These are phyloP conservation scores for Boletus vermiculosoides DNA, from an alignment of 768 basidiomycete species.

Conservation along the genomic window DNA sequence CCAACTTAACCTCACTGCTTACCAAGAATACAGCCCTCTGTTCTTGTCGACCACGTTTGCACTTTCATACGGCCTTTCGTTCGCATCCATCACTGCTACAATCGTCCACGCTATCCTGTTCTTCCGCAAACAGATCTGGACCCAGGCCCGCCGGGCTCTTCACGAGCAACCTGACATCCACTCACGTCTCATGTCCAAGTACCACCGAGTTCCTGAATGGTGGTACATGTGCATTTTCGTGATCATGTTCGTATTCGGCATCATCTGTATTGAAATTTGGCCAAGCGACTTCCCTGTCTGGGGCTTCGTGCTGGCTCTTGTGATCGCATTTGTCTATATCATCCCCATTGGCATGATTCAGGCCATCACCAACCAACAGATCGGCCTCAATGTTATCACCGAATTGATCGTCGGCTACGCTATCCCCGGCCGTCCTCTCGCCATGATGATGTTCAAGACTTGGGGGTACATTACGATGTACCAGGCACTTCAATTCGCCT, in stretches of 20 bases:
- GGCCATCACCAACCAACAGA: conserved; percentile 77
- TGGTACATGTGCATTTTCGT: conserved; percentile 49
- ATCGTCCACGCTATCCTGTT: conserved; percentile 44
- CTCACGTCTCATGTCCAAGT: conserved; percentile 55
- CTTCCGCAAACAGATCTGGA: conserved; percentile 58
- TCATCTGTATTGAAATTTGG: conserved; percentile 62
- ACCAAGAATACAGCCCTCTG: conserved; percentile 39
- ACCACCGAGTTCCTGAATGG: conserved; percentile 60
- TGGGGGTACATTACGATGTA: conserved; percentile 68
- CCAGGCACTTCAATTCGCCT: conserved; percentile 65
- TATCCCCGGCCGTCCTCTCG: conserved; percentile 63
- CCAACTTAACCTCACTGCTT: conserved; percentile 33
- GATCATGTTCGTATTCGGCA: conserved; percentile 58
- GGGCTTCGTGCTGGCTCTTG: conserved; percentile 42
- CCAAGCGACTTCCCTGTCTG: conserved; percentile 48
- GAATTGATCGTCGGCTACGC: conserved; percentile 66
- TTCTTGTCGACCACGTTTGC: conserved; percentile 51
- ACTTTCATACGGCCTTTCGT: conserved; percentile 49
- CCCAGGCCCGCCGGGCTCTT: conserved; percentile 49
- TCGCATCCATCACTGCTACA: conserved; percentile 43
- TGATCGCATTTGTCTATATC: conserved; percentile 58
- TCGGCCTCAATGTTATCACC: conserved; percentile 67
- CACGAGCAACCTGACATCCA: conserved; percentile 62
- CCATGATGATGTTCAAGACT: conserved; percentile 79
- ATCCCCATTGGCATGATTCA: conserved; percentile 79